Evolutionary conservation across 164 flowering plant genomes (phyloP).

Genomic region (Umbilicus rupestris): DNA sequence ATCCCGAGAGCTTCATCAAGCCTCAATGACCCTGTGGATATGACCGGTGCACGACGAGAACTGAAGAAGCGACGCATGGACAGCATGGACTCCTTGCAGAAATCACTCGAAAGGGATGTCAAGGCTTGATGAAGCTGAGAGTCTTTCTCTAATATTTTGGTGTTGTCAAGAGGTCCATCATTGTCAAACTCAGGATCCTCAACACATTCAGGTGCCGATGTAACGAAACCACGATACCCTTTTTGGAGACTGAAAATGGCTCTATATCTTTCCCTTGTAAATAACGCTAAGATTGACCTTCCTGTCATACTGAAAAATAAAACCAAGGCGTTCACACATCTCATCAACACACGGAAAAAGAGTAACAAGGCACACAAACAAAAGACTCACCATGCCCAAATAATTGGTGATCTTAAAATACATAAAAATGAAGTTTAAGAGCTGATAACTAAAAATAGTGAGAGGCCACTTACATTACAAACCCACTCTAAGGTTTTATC

Average conservation of each 20-base stretch:
- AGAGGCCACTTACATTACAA: not conserved
- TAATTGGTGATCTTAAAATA: too few species aligned
- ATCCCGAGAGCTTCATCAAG: slow-evolving; percentile 80
- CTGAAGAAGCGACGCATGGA: slow-evolving; percentile 54
- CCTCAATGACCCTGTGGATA: slow-evolving; percentile 72
- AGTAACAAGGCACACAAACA: not conserved
- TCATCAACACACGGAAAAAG: not conserved
- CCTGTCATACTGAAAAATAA: not conserved
- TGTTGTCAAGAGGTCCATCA: slow-evolving; percentile 40
- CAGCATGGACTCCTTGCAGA: slow-evolving; percentile 60
- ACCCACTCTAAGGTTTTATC: not conserved
- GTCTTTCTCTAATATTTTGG: slow-evolving; percentile 44
- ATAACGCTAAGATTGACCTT: not conserved
- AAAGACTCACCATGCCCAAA: too few species aligned
- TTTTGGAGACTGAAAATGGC: not conserved
- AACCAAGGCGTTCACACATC: not conserved
- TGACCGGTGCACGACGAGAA: slow-evolving; percentile 41
- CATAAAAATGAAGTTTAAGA: not conserved
- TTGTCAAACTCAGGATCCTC: slow-evolving; percentile 40
- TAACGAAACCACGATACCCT: not conserved
- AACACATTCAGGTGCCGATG: slow-evolving; percentile 19
- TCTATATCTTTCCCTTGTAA: not conserved
- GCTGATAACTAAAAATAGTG: not conserved
- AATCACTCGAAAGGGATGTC: slow-evolving; percentile 47
- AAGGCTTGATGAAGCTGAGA: slow-evolving; percentile 56